These are phyloP conservation scores for Apiotrichum mycotoxinovorans DNA, from an alignment of 1,284 basidiomycete species.

Conservation along the genomic window DNA sequence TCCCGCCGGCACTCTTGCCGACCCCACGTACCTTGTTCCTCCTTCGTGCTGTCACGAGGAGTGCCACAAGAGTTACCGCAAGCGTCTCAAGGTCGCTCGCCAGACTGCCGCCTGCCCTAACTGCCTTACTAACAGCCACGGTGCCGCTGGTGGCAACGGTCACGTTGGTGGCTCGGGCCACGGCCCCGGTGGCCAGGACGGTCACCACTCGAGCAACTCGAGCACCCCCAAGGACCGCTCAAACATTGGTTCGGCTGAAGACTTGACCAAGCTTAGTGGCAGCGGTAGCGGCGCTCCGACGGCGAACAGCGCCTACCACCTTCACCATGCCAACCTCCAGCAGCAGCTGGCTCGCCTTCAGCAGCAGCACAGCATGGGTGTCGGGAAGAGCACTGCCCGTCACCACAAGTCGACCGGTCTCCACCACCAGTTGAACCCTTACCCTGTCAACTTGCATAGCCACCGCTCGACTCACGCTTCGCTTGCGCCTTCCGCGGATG, in stretches of 20 bases:
- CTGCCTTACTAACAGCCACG: conserved; percentile 39
- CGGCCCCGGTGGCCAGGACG: conserved; percentile 28
- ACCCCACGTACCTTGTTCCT: conserved; percentile 51
- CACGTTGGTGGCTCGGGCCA: conserved; percentile 25
- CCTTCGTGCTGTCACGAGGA: conserved; percentile 54
- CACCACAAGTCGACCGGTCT: conserved; percentile 11
- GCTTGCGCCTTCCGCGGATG: conserved; percentile 35
- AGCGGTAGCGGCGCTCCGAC: conserved; percentile 8
- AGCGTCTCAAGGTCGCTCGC: conserved; percentile 51
- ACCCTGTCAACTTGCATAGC: conserved; percentile 40
- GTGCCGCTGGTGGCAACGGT: conserved; percentile 18
- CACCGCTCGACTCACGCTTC: conserved; percentile 27
- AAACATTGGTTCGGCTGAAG: conserved; percentile 30
- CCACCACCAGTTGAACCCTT: conserved; percentile 36
- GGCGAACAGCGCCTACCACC: conserved; percentile 27
- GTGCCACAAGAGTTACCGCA: conserved; percentile 54
- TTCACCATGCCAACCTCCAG: conserved; percentile 39
- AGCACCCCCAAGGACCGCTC: conserved; percentile 48
- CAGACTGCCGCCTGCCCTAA: conserved; percentile 49
- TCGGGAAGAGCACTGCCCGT: conserved; percentile 6
- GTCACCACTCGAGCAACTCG: conserved; percentile 38
- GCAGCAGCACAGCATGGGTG: conserved; percentile 34
- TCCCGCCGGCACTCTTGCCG: conserved; percentile 49
- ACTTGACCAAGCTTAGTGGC: conserved; percentile 30
- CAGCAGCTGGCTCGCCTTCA: conserved; percentile 38